Evolutionary conservation across 768 basidiomycete genomes (phyloP).

Genomic region (Leccinum subgranulosum): DNA sequence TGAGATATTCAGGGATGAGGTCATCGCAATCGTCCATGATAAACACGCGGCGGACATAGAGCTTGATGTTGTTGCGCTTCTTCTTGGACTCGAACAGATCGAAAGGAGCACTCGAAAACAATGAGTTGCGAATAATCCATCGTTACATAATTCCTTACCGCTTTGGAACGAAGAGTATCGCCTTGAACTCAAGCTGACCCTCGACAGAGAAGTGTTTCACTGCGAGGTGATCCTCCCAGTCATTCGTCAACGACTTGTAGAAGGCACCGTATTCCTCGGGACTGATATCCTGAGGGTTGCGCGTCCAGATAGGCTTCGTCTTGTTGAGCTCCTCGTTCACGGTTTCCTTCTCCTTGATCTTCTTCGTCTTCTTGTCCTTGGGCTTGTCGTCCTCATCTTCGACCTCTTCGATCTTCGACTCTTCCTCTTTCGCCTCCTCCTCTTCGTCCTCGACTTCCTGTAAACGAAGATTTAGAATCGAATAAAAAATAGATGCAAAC

Average conservation of each 20-base stretch:
- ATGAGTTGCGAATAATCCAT: background rate
- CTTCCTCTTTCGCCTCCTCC: constrained; percentile 67
- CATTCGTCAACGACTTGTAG: constrained; percentile 99
- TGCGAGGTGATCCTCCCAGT: constrained; percentile 99
- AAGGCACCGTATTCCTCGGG: constrained; percentile 91
- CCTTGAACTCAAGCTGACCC: constrained; percentile 99
- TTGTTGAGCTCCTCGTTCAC: constrained; percentile 99
- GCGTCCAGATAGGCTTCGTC: constrained; percentile 99
- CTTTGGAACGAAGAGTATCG: constrained; percentile 96
- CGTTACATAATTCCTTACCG: constrained; percentile 49
- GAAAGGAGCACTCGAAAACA: constrained; percentile 76
- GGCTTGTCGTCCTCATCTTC: constrained; percentile 81
- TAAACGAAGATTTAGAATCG: constrained; percentile 3
- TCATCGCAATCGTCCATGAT: constrained; percentile 99
- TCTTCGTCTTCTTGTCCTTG: constrained; percentile 93
- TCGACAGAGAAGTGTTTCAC: constrained; percentile 99
- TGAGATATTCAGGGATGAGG: constrained; percentile 98
- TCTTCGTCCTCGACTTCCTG: constrained; percentile 88
- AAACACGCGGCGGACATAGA: constrained; percentile 99
- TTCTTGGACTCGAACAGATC: constrained; percentile 99
- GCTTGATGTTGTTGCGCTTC: constrained; percentile 99
- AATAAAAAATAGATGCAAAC: background rate
- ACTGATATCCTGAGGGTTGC: constrained; percentile 93
- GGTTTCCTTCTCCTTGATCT: constrained; percentile 82
- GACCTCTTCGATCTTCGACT: constrained; percentile 79